phyloP scores from a whole-genome alignment of 2,329 filamentous ascomycete species.

The Atkinsonella hypoxylon region DNA sequence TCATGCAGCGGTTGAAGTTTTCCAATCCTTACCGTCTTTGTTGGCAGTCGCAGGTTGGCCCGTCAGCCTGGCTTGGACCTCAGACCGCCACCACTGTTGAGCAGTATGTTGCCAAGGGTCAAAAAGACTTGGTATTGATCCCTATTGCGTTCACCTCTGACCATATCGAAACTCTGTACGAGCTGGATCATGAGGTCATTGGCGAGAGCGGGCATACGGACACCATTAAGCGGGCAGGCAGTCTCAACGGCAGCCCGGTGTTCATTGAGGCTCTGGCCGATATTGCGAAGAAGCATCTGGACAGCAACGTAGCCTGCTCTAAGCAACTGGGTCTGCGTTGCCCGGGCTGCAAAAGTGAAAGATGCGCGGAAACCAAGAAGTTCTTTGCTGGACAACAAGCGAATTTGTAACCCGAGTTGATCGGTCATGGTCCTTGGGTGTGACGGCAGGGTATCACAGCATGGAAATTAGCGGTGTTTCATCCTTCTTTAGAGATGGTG shows the following conservation, averaged over 20 bases:
- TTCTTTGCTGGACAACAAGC: constrained; percentile 42
- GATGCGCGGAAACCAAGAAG: constrained; percentile 66
- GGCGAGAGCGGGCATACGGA: constrained; percentile 69
- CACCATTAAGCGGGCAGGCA: constrained; percentile 80
- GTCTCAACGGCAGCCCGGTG: constrained; percentile 76
- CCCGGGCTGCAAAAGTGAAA: constrained; percentile 83
- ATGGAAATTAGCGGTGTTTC: not conserved
- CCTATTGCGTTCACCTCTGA: constrained; percentile 98
- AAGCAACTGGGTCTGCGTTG: constrained; percentile 83
- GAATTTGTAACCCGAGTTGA: constrained; percentile 9
- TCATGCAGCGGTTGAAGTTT: constrained; percentile 85
- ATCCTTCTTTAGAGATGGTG: not conserved
- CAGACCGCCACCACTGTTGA: constrained; percentile 85
- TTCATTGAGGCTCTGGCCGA: constrained; percentile 88
- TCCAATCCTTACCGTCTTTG: constrained; percentile 86
- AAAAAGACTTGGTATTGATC: constrained; percentile 82
- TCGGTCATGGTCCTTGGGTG: constrained; percentile 5
- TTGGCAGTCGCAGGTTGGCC: constrained; percentile 97
- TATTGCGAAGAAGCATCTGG: constrained; percentile 69
- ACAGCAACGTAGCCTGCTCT: constrained; percentile 56
- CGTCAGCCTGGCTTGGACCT: constrained; percentile 87
- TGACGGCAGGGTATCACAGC: not conserved
- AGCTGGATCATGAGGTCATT: constrained; percentile 91
- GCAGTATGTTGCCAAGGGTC: constrained; percentile 78
- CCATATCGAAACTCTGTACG: constrained; percentile 93